These are phyloP conservation scores for Vinca major DNA, from an alignment of 305 asterid genomes.

Conservation along the genomic window DNA sequence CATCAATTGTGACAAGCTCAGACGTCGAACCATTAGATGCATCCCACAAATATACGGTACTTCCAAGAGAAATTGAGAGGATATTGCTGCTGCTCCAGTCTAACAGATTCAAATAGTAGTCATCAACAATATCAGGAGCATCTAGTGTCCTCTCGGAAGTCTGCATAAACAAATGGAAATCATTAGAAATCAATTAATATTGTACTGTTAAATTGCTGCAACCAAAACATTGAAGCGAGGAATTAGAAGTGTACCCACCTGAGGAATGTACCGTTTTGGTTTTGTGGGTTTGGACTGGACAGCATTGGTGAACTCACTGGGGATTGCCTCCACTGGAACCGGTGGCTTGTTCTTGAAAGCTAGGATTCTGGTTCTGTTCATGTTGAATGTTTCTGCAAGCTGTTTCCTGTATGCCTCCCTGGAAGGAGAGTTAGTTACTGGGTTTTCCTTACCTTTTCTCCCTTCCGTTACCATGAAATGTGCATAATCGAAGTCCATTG, in stretches of 20 bases:
- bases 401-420: conserved; percentile 82
- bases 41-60: conserved; percentile 81
- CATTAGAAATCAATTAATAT: conserved; percentile 1
- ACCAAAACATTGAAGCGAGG: not conserved
- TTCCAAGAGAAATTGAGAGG: conserved; percentile 77
- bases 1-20: conserved; percentile 61
- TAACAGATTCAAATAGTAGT: conserved; percentile 68
- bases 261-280: conserved; percentile 73
- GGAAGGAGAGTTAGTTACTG: conserved; percentile 48
- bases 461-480: conserved; percentile 80
- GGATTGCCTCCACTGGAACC: conserved; percentile 49
- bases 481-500: conserved; percentile 82
- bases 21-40: conserved; percentile 63
- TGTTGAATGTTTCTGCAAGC: conserved; percentile 78
- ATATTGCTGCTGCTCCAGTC: conserved; percentile 93
- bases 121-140: conserved; percentile 85
- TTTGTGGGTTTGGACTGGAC: conserved; percentile 47
- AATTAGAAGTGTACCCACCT: conserved; percentile 30
- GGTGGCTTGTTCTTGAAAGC: conserved; percentile 95
- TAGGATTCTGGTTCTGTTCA: conserved; percentile 69
- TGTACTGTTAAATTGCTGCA: not conserved
- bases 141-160: conserved; percentile 83
- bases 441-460: conserved; percentile 80
- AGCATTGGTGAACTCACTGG: conserved; percentile 35
- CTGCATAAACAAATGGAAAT: conserved; percentile 36